These are phyloP conservation scores for Gloeophyllum trabeum DNA, from an alignment of 768 basidiomycete genomes.

Conservation along the genomic window DNA sequence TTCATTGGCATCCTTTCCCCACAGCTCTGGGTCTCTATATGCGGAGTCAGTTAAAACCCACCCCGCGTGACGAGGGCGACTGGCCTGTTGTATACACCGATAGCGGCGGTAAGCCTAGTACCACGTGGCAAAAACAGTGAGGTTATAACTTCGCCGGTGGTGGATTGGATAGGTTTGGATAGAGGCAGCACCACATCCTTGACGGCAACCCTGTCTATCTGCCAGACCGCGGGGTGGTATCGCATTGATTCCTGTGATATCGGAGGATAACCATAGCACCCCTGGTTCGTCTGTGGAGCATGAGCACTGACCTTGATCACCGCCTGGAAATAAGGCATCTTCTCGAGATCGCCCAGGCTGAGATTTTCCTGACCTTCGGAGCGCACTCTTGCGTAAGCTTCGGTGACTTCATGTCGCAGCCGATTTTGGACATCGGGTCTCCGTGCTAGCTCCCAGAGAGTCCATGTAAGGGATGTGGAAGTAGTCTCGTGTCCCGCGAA, in stretches of 20 bases:
- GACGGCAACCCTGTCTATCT: neutral
- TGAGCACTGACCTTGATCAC: neutral
- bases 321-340: neutral
- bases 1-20: neutral
- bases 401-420: neutral
- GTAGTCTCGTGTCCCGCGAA: neutral
- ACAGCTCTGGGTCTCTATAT: neutral
- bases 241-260: neutral
- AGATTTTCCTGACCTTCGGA: neutral
- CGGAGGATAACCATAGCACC: no score
- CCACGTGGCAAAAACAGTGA: slow-evolving; percentile 2
- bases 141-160: slow-evolving; percentile 1
- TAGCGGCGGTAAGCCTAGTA: neutral
- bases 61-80: neutral
- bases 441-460: neutral
- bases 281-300: no score
- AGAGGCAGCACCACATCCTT: slow-evolving; percentile 5
- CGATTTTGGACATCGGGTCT: neutral
- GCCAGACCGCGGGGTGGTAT: neutral
- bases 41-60: neutral
- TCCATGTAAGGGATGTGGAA: neutral
- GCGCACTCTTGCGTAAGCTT: neutral
- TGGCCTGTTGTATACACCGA: neutral
- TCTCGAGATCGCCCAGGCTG: neutral
- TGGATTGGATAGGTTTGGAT: slow-evolving; percentile 1